These are phyloP conservation scores for Elongisporangium anandrum DNA, from an alignment of 352 stramenopile species.

Conservation along the genomic window DNA sequence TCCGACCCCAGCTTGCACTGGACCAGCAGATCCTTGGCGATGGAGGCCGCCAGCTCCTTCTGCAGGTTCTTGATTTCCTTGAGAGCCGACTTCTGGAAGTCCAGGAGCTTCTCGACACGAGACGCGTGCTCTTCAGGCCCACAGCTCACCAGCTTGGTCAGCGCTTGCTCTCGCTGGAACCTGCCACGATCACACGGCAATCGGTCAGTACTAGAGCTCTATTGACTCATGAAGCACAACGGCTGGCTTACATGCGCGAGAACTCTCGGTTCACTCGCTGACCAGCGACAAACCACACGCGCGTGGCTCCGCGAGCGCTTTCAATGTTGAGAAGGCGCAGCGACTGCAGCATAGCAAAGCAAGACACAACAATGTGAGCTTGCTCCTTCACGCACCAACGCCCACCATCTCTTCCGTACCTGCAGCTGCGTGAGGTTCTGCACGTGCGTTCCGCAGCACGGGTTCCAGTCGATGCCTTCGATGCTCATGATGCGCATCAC, in stretches of 20 bases:
- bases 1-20: conserved; percentile 12
- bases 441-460: conserved; percentile 88
- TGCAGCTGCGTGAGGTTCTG: conserved; percentile 63
- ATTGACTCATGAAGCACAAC: too few species aligned
- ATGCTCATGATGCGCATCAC: conserved; percentile 83
- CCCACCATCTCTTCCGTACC: conserved; percentile 4
- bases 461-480: conserved; percentile 78
- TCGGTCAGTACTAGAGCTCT: too few species aligned
- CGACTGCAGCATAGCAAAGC: conserved; percentile 16
- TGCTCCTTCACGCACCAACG: background rate
- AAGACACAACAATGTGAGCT: background rate
- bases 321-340: conserved; percentile 76
- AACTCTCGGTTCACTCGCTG: conserved; percentile 79
- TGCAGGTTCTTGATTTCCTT: conserved; percentile 75
- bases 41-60: conserved; percentile 53
- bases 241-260: conserved; percentile 54
- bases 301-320: conserved; percentile 50
- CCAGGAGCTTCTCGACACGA: conserved; percentile 61
- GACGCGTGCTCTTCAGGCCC: conserved; percentile 57
- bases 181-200: too few species aligned
- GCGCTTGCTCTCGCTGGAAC: conserved; percentile 54
- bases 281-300: conserved; percentile 84
- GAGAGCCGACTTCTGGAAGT: conserved; percentile 42
- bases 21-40: conserved; percentile 40
- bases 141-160: conserved; percentile 74